A percentile compares a stretch with the other conserved stretches of the same genome.
These are phyloP conservation scores for Lasiosphaeris hirsuta DNA, from an alignment of 495 filamentous ascomycete species.

Conservation along the genomic window DNA sequence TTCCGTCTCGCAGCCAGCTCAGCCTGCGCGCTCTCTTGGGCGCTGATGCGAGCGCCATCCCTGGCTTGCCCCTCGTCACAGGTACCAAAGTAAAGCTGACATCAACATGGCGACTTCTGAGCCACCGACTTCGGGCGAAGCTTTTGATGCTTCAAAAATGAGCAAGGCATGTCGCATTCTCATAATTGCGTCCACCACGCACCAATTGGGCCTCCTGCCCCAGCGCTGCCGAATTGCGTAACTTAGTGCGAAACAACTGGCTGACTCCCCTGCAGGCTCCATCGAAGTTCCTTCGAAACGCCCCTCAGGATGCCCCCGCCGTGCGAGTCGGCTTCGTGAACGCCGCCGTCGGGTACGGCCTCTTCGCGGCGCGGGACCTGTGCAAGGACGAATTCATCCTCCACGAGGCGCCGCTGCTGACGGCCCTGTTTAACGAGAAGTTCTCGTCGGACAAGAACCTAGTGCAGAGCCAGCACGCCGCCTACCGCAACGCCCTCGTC, in stretches of 20 bases:
- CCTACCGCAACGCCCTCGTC: constrained; percentile 10
- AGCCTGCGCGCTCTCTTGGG: background rate
- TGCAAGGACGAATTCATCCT: constrained; percentile 26
- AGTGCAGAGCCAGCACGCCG: constrained; percentile 11
- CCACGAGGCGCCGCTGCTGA: constrained; percentile 25
- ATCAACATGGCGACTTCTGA: constrained; percentile 17
- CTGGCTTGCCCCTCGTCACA: background rate
- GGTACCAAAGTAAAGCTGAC: constrained; percentile 11
- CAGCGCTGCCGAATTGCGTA: too few relatives aligned
- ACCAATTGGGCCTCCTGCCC: too few relatives aligned
- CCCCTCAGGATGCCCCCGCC: constrained; percentile 17
- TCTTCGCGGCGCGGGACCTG: constrained; percentile 28
- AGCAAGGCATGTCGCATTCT: background rate
- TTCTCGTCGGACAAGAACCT: constrained; percentile 9
- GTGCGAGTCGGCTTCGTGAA: constrained; percentile 22
- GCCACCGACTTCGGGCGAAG: background rate
- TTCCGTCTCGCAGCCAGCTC: background rate
- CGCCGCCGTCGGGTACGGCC: constrained; percentile 24
- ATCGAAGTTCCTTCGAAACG: constrained; percentile 1
- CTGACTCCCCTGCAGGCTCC: constrained; percentile 15
- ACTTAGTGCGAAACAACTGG: background rate
- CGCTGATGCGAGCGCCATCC: constrained; percentile 8
- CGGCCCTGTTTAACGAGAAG: constrained; percentile 23
- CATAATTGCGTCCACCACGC: too few relatives aligned
- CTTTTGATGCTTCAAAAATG: constrained; percentile 27